Evolutionary conservation across 2,329 filamentous ascomycete genomes (phyloP).

Genomic region (Hysterium pulicare): DNA sequence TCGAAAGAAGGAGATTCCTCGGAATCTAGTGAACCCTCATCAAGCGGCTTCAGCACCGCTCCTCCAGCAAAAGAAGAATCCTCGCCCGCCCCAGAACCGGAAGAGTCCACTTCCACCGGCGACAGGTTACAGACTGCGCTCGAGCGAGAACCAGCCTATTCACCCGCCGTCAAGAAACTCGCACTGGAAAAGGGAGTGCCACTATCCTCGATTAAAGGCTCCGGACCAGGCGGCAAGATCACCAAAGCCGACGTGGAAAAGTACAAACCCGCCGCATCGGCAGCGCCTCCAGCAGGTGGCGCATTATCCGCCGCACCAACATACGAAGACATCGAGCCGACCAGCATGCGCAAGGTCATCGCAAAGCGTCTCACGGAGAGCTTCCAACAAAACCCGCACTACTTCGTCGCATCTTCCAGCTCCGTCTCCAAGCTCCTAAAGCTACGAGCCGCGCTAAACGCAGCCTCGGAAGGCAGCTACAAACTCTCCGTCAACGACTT

Average conservation of each 20-base stretch:
- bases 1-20: conserved; percentile 61
- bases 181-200: conserved; percentile 81
- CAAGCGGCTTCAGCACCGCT: conserved; percentile 57
- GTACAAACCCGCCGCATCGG: conserved; percentile 55
- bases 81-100: conserved; percentile 54
- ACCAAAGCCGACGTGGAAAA: conserved; percentile 94
- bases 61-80: conserved; percentile 45
- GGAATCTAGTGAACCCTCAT: conserved; percentile 59
- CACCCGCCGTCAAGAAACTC: conserved; percentile 72
- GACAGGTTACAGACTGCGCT: conserved; percentile 80
- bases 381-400: conserved; percentile 91
- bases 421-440: conserved; percentile 95
- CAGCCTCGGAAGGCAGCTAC: conserved; percentile 84
- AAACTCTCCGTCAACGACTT: conserved; percentile 99
- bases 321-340: conserved; percentile 81
- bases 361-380: conserved; percentile 87
- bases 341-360: conserved; percentile 97
- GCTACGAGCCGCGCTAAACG: conserved; percentile 90
- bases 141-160: conserved; percentile 74
- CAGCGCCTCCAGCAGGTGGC: conserved; percentile 45
- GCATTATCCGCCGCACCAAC: conserved; percentile 57
- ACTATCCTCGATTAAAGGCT: conserved; percentile 77
- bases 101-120: conserved; percentile 70
- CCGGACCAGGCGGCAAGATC: conserved; percentile 80
- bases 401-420: conserved; percentile 88